phyloP scores from a whole-genome alignment of 148 eudicot species.

The Tetragonia tetragonoides region DNA sequence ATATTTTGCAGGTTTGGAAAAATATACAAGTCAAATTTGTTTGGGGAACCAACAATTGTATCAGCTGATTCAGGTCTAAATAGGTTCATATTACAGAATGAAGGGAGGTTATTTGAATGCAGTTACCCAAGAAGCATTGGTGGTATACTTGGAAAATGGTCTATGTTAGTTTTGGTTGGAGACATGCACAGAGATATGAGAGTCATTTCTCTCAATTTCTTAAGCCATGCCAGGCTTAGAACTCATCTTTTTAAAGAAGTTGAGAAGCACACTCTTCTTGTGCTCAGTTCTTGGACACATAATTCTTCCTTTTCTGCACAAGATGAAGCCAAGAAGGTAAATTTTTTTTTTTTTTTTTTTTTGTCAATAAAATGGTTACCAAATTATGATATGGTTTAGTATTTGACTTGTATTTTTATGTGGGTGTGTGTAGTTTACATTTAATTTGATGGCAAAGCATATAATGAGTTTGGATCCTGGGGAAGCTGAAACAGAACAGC shows the following conservation, averaged over 20 bases:
- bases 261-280: slow-evolving; percentile 68
- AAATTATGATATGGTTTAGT: no score
- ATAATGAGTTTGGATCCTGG: slow-evolving; percentile 95
- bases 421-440: slow-evolving; percentile 61
- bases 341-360: background rate
- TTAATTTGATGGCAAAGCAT: slow-evolving; percentile 91
- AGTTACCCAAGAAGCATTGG: slow-evolving; percentile 95
- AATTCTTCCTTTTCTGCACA: slow-evolving; percentile 75
- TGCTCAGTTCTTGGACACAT: slow-evolving; percentile 67
- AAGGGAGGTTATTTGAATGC: slow-evolving; percentile 86
- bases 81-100: slow-evolving; percentile 75
- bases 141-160: slow-evolving; percentile 98
- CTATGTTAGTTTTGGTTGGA: slow-evolving; percentile 90
- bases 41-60: slow-evolving; percentile 89
- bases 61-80: slow-evolving; percentile 89
- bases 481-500: slow-evolving; percentile 76
- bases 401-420: background rate
- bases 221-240: slow-evolving; percentile 79
- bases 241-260: slow-evolving; percentile 76
- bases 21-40: slow-evolving; percentile 89
- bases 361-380: no score
- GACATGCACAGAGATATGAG: slow-evolving; percentile 98
- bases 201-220: slow-evolving; percentile 77
- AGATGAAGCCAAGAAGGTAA: slow-evolving; percentile 92
- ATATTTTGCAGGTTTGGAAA: slow-evolving; percentile 68